phyloP scores from a whole-genome alignment of 345 rosid genomes.

The Dipteronia sinensis region DNA sequence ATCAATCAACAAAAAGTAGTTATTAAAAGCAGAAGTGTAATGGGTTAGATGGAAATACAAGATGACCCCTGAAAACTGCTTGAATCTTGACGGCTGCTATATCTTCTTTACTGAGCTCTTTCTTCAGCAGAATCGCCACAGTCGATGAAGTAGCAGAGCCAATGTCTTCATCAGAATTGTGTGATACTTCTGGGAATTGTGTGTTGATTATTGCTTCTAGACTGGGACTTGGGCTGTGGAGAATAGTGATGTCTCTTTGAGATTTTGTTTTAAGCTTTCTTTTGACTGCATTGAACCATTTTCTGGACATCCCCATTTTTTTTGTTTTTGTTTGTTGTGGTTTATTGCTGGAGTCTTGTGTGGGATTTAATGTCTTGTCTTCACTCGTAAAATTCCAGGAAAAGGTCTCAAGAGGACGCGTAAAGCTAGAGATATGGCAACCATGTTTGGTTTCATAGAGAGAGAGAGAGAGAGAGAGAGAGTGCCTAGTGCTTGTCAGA shows the following conservation, averaged over 20 bases:
- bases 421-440: conserved; percentile 39
- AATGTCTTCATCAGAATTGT: not conserved
- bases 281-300: conserved; percentile 38
- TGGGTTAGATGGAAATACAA: conserved; percentile 38
- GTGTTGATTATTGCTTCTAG: conserved; percentile 8
- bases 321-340: not conserved
- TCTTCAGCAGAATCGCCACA: not conserved
- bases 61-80: conserved; percentile 81
- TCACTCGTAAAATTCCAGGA: not conserved
- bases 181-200: conserved; percentile 12
- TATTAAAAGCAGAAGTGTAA: not conserved
- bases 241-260: conserved; percentile 19
- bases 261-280: conserved; percentile 35
- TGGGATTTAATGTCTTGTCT: conserved; percentile 15
- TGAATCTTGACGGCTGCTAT: conserved; percentile 75
- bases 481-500: conserved; percentile 17
- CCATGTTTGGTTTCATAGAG: conserved; percentile 31
- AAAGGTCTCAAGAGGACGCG: conserved; percentile 24
- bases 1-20: not conserved
- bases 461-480: not conserved
- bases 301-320: conserved; percentile 33
- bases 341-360: not conserved
- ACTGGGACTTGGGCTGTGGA: conserved; percentile 22
- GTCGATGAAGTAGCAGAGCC: conserved; percentile 3
- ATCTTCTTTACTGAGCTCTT: conserved; percentile 35